Evolutionary conservation across 2,329 filamentous ascomycete genomes (phyloP), one percentile per base, ranked within the genome.

Genomic region (Xylariaceae sp.): DNA sequence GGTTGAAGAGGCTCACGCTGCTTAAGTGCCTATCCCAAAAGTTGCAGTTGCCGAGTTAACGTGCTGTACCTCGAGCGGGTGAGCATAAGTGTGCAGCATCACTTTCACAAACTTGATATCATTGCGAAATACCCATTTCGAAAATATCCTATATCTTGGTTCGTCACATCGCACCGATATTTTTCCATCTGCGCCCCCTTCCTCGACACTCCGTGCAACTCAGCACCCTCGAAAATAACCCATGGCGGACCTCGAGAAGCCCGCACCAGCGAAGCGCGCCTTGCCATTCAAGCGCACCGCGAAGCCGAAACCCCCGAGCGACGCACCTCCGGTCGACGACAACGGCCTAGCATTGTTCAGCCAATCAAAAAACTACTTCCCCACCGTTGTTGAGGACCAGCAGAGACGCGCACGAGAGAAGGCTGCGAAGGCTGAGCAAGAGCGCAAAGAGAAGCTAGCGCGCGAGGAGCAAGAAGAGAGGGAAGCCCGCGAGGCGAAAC

Each of bases 281-380:
- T 75, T 82, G 1, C 80, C 79, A 0, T 82, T 82, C 69, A 82
- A 82, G 60, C 78, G 78, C 11, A 82, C 79, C 2, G 78, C 74
- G 17, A 68, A 77, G 60, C 76, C 74, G 41, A 67, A 67, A 39
- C 49, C 56, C 8, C 65, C 69, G 1, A 62, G 60, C 21, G 67
- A 73, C 2, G 69, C 66, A n/a, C 53, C 67, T 54, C 49, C 41
- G 47, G 67, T 71, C 14, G 71, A 77, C 34, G 74, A 72, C 24
- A 74, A 77, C 47, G 70, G 68, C 2, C 73, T 85, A 9, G 73
- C 73, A 2, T 71, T 85, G 5, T 86, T 86, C 61, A 75, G 77
- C 37, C 79, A 80, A 4, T 75, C 79, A 11, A 79, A 78, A 59
- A 75, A 79, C 55, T 82, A 83, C 67, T 81, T 79, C 47, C 74